Evolutionary conservation across 139 green algal genomes (phyloP), one percentile per base, ranked within the genome.

Genomic region (Chlamydomonas incerta): DNA sequence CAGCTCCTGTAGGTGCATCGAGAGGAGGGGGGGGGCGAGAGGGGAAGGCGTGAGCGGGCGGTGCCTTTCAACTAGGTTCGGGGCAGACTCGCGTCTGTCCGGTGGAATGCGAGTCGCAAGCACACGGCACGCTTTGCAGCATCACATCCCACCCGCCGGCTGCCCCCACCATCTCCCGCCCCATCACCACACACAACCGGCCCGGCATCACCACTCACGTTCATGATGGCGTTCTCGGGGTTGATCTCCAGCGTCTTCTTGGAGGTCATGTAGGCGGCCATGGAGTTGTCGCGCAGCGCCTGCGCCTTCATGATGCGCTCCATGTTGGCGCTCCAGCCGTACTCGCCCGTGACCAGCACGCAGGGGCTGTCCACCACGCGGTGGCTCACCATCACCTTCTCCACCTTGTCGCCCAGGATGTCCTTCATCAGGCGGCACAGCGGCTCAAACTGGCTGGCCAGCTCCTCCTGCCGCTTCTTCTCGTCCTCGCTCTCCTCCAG

Each of bases 221-320:
- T 81, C 89, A 99, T 97, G 91, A 99, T 99, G 74, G 95, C 75
- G 92, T 99, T 99, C 84, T 96, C 89, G 33, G 98, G 96, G 93
- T 99, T 99, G 93, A 99, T 97, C 94, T 99, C 98, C 66, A 99
- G 88, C 50, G 98, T 99, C 95, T 99, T 99, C 96, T 99, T 99
- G 86, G 73, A 93, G 63, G 91, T 94, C 98, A 99, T 99, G 97
- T 99, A 99, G 31, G 90, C 90, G 37, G 91, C 92, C 98, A 99
- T 99, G 90, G 87, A 94, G 93, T 94, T 97, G 91, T 99, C 98
- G 29, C 98, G 93, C 84, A 99, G 93, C 18, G 98, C 98, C 92
- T 99, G 97, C 20, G 98, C 98, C 95, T 99, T 99, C 98, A 99
- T 99, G 94, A 99, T 99, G 77, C 98, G 95, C 95, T 99, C 98